These are phyloP conservation scores for Pogostemon cablin DNA, from an alignment of 257 asterid species.

Conservation along the genomic window DNA sequence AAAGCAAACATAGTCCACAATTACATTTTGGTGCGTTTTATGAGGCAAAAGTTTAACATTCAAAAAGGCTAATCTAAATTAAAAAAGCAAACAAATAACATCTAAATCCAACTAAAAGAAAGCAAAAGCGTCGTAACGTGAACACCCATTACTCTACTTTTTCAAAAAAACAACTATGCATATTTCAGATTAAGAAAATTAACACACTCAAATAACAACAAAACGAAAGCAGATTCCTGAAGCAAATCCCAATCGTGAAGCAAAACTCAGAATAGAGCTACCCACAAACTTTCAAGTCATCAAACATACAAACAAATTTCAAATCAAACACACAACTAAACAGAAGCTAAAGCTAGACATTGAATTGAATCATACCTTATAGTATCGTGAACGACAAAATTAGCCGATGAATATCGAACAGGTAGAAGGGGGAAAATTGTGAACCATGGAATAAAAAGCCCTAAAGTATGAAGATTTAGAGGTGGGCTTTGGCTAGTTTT, in stretches of 20 bases:
- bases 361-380: slow-evolving; percentile 28
- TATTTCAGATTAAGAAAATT: neutral
- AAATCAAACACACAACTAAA: neutral
- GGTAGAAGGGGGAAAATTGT: slow-evolving; percentile 32
- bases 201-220: neutral
- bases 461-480: slow-evolving; percentile 33
- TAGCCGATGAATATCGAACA: slow-evolving; percentile 16
- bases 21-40: slow-evolving; percentile 7
- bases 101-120: slow-evolving; percentile 7
- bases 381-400: slow-evolving; percentile 21
- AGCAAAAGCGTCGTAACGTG: slow-evolving; percentile 9
- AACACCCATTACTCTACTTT: slow-evolving; percentile 11
- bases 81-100: slow-evolving; percentile 16
- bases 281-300: neutral
- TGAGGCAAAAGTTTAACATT: slow-evolving; percentile 18
- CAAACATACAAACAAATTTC: neutral
- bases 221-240: slow-evolving; percentile 9
- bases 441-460: slow-evolving; percentile 48
- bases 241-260: slow-evolving; percentile 13
- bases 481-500: slow-evolving; percentile 17
- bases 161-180: neutral
- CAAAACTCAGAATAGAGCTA: slow-evolving; percentile 24
- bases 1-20: neutral
- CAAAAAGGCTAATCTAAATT: neutral
- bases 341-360: neutral